Evolutionary conservation across 1,284 basidiomycete genomes (phyloP).

Genomic region (Hypsizygus ulmarius): DNA sequence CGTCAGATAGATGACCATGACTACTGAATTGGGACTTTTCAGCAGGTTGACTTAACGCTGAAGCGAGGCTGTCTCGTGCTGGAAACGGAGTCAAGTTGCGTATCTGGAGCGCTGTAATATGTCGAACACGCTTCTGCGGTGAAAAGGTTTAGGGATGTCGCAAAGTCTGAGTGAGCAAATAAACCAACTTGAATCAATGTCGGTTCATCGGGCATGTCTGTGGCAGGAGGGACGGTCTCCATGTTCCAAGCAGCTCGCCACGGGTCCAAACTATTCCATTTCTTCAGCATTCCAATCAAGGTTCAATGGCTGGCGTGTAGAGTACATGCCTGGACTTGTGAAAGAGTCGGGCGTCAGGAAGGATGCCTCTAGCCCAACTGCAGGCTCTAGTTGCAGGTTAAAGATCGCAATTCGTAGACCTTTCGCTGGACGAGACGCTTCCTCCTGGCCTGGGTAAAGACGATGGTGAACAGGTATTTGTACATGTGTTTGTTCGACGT

Average conservation of each 20-base stretch:
- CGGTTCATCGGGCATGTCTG: not conserved
- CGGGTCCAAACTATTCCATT: not conserved
- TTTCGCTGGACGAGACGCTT: not conserved
- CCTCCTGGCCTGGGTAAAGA: not conserved
- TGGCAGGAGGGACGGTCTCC: not conserved
- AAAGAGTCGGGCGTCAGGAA: not conserved
- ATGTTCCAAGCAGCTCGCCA: not conserved
- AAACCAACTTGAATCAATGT: conserved; percentile 15
- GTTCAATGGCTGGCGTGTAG: not conserved
- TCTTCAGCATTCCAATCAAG: not conserved
- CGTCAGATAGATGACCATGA: conserved; percentile 59
- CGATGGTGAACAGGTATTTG: not conserved
- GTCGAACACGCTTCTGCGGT: conserved; percentile 65
- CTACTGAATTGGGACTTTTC: conserved; percentile 55
- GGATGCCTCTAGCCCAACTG: not conserved
- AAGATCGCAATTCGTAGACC: no score
- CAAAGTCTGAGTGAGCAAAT: conserved; percentile 1
- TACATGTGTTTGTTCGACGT: not conserved
- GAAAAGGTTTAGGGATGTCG: conserved; percentile 5
- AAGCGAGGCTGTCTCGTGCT: conserved; percentile 70
- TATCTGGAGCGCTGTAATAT: conserved; percentile 71
- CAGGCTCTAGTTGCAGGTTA: no score
- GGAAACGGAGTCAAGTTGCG: conserved; percentile 82
- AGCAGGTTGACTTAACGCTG: conserved; percentile 64
- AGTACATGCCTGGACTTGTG: not conserved